Evolutionary conservation across 331 rosid genomes (phyloP), one percentile per base, ranked within the genome.

Genomic region (Telfairia occidentalis): DNA sequence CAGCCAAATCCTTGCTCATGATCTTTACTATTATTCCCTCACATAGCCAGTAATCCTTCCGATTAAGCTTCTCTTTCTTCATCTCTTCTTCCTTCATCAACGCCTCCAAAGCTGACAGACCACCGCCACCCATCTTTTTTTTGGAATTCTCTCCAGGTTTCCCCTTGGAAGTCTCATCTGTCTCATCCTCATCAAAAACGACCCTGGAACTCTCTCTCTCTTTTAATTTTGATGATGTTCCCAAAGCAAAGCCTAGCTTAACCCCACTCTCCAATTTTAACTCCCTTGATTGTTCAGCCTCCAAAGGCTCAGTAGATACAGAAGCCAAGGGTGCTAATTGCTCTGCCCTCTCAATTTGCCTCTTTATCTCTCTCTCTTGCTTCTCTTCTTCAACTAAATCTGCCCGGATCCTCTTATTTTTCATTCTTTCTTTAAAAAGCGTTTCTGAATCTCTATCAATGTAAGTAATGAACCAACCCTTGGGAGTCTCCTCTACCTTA

Each of bases 401-500:
- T 0, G 86, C 82, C 60, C 85, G 82, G 28, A 79, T 63, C 60
- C 92, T 85, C 82, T 89, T 91, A 71, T 86, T 81, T 78, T 87
- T 91, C 97, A 87, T 81, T 82, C 82, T 89, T 74, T 87, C 97
- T 82, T 91, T 89, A 73, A 89, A 89, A 71, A 87, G 86, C 24
- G 97, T 85, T 82, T 89, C 91, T 0, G 92, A 88, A 74, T 86
- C 90, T 65, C 87, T 75, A 55, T 88, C 92, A 18, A 92, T 88
- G 37, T 94, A 94, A 2, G 96, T 94, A 18, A 94, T 89, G 78
- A 94, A 91, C 96, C 98, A 89, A 72, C 97, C 97, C 78, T 91
- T 94, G 19, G 95, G 90, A 18, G 98, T 91, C 82, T 94, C 98
- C 42, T 94, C 96, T 30, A 91, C 98, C 82, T 94, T 91, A 53